Percentiles rank a stretch among this genome's conserved stretches.
Evolutionary conservation across 2,329 filamentous ascomycete species (phyloP).

Genomic region (Curvularia lunata): DNA sequence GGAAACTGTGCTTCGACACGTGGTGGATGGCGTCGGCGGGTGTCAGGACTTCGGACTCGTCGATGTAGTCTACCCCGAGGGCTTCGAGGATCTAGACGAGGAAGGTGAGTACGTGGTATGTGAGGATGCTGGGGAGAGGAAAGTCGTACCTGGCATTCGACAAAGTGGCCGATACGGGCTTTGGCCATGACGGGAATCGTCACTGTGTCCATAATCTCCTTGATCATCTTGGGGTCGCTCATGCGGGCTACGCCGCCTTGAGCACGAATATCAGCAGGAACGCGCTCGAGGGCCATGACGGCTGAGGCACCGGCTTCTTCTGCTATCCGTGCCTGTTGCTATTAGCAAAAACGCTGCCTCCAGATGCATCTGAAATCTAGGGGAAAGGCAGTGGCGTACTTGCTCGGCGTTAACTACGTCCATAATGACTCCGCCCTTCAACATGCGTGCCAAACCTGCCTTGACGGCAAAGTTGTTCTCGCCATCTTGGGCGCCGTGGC

Average conservation of each 20-base stretch:
- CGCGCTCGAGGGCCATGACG: slow-evolving; percentile 98
- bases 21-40: slow-evolving; percentile 90
- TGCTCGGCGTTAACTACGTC: slow-evolving; percentile 93
- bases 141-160: slow-evolving; percentile 79
- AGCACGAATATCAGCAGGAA: slow-evolving; percentile 91
- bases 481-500: slow-evolving; percentile 52
- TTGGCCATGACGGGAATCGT: slow-evolving; percentile 99
- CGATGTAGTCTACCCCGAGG: slow-evolving; percentile 95
- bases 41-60: slow-evolving; percentile 97
- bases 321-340: slow-evolving; percentile 80
- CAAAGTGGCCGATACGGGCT: slow-evolving; percentile 95
- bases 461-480: slow-evolving; percentile 81
- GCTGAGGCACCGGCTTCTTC: slow-evolving; percentile 95
- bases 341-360: too few relatives aligned
- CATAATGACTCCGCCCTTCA: slow-evolving; percentile 99
- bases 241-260: slow-evolving; percentile 95
- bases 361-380: too few relatives aligned
- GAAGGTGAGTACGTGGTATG: too few relatives aligned
- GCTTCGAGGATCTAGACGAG: slow-evolving; percentile 80
- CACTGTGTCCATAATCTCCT: slow-evolving; percentile 90
- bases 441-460: slow-evolving; percentile 93
- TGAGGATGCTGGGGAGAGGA: too few relatives aligned
- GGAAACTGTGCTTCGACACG: slow-evolving; percentile 85
- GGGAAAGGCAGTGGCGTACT: slow-evolving; percentile 50
- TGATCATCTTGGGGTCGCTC: slow-evolving; percentile 94